Percentiles rank a stretch among this genome's conserved stretches.
Evolutionary conservation across 768 basidiomycete genomes (phyloP).

Genomic region (Symmetrospora coprosmae): DNA sequence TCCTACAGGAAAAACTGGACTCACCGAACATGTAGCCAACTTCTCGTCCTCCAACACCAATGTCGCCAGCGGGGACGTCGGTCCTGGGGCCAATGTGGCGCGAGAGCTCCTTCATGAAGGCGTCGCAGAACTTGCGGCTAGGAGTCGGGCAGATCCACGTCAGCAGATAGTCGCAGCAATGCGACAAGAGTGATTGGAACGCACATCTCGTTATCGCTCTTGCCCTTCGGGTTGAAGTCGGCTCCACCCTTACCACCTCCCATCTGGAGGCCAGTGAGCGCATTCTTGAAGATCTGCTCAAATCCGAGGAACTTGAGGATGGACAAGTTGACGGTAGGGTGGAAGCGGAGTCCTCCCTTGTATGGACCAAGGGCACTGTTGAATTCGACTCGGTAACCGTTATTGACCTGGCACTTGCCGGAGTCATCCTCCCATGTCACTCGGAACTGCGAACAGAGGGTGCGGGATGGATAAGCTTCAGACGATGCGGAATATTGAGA

Average conservation of each 20-base stretch:
- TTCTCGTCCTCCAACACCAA: slow-evolving; percentile 60
- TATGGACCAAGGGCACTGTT: slow-evolving; percentile 65
- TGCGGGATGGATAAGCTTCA: slow-evolving; percentile 3
- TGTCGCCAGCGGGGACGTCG: slow-evolving; percentile 49
- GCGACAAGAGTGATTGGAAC: neutral
- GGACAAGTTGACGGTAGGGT: slow-evolving; percentile 64
- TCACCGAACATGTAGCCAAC: slow-evolving; percentile 60
- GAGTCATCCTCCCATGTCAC: slow-evolving; percentile 61
- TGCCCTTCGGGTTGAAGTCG: slow-evolving; percentile 71
- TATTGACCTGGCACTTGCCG: slow-evolving; percentile 52
- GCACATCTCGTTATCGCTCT: slow-evolving; percentile 56
- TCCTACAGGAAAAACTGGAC: no score
- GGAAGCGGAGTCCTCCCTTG: slow-evolving; percentile 64
- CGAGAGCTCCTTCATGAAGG: slow-evolving; percentile 59
- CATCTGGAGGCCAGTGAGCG: slow-evolving; percentile 60
- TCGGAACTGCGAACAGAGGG: slow-evolving; percentile 48
- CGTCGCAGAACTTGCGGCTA: slow-evolving; percentile 33
- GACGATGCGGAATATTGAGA: slow-evolving; percentile 44
- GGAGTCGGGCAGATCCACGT: neutral
- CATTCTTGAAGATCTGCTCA: slow-evolving; percentile 51
- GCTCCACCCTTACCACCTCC: slow-evolving; percentile 66
- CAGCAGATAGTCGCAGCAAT: neutral
- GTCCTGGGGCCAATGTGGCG: slow-evolving; percentile 46
- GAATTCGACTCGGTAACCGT: slow-evolving; percentile 64
- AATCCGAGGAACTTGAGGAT: slow-evolving; percentile 74